These are phyloP conservation scores for Fusarium sp. DNA, from an alignment of 2,329 filamentous ascomycete genomes.

Conservation along the genomic window DNA sequence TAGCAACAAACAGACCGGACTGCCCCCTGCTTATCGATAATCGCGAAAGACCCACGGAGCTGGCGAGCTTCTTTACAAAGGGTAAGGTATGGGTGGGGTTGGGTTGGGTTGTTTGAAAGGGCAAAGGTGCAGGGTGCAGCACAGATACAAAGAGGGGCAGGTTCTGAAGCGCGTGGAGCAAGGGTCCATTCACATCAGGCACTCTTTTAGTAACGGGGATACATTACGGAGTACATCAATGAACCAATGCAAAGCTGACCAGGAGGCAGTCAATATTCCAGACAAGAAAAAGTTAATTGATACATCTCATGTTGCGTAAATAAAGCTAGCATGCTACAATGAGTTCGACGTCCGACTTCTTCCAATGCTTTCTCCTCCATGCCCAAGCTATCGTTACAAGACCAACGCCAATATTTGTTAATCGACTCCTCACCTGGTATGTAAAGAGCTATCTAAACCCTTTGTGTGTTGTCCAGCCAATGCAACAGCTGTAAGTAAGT, in stretches of 20 bases:
- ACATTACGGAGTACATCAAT: neutral
- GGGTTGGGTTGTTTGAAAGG: slow-evolving; percentile 2
- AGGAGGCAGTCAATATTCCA: neutral
- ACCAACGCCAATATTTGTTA: slow-evolving; percentile 23
- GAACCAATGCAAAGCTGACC: neutral
- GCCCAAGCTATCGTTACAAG: slow-evolving; percentile 38
- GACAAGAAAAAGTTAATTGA: slow-evolving; percentile 19
- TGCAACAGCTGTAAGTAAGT: slow-evolving; percentile 32
- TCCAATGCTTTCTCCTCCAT: slow-evolving; percentile 32
- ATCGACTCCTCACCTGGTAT: slow-evolving; percentile 40
- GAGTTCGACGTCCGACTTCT: slow-evolving; percentile 11
- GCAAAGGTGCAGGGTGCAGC: slow-evolving; percentile 1
- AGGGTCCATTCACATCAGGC: neutral
- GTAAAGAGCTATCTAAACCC: slow-evolving; percentile 62
- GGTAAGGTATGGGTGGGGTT: neutral
- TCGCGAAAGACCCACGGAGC: slow-evolving; percentile 12
- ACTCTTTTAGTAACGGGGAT: neutral
- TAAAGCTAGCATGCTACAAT: slow-evolving; percentile 15
- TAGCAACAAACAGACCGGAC: slow-evolving; percentile 5
- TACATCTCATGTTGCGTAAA: slow-evolving; percentile 19
- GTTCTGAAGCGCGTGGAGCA: neutral
- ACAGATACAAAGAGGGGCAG: slow-evolving; percentile 35
- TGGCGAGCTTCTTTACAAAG: slow-evolving; percentile 11
- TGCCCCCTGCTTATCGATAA: slow-evolving; percentile 8
- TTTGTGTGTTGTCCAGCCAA: slow-evolving; percentile 50